Base-by-base conservation (phyloP, 495 filamentous ascomycete species). In the Aspergillus diversus region DNA sequence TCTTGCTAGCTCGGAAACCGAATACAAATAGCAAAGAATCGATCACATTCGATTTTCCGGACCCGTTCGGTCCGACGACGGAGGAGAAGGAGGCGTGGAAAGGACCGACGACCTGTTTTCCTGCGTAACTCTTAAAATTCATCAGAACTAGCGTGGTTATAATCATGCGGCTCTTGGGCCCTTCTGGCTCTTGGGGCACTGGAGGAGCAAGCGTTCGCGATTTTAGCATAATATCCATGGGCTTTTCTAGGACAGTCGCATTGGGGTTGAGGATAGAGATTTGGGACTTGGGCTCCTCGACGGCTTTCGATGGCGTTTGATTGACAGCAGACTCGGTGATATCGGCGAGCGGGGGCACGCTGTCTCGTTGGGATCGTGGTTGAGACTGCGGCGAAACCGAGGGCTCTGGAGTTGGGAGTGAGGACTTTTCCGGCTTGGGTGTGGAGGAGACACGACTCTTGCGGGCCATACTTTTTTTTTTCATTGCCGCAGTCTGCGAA, bases 51-150 rank as follows among this genome's bases (percentile, higher is more conserved):
- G 95, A 98, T 74, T 99, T 99, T 49, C 95, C 95, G 17, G 96
- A 98, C 60, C 95, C 95, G 73, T 99, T 99, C 7, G 95, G 95
- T 4, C 95, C 95, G 46, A 99, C 95, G 13, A 99, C 95, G 0
- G 95, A 98, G n/a, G 96, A 97, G 74, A 99, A 99, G 0, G 95
- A 99, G 15, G 91, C 81, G 77, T 99, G 95, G 72, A 99, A 99
- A 0, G 95, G 95, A 5, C 95, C 95, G 61, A 99, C 95, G 77
- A 96, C 88, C 73, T 98, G 95, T 66, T 89, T 82, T 13, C 95
- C 95, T 49, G 95, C 95, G 75, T 99, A 99, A 73, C 93, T 97
- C 82, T 99, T 99, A 84, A 99, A 99, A 74, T 99, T 98, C 59
- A 83, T 92, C 46, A 99, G 82, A 60, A 95, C 85, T 55, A 99